Evolutionary conservation across 768 basidiomycete species (phyloP).

Genomic region (Kwoniella mangroviensis): DNA sequence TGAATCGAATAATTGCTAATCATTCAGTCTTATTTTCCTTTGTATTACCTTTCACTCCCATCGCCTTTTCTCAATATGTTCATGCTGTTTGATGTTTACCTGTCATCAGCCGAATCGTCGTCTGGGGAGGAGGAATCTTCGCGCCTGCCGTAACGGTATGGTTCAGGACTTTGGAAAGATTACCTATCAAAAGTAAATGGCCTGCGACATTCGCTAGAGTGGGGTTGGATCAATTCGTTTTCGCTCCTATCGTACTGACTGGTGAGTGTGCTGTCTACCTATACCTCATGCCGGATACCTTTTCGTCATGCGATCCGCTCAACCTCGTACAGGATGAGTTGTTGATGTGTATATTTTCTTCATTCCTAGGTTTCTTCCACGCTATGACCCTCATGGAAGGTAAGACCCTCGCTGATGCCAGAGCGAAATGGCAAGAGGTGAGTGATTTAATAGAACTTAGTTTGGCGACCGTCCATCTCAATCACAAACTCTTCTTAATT

Average conservation of each 20-base stretch:
- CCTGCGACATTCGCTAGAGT: constrained; percentile 61
- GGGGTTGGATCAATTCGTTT: constrained; percentile 76
- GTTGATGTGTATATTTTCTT: neutral
- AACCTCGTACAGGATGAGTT: too few species aligned
- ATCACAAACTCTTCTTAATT: too few species aligned
- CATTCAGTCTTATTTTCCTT: too few species aligned
- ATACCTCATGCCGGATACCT: neutral
- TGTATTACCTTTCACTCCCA: neutral
- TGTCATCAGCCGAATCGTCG: constrained; percentile 45
- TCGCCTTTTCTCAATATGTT: neutral
- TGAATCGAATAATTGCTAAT: too few species aligned
- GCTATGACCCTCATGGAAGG: constrained; percentile 82
- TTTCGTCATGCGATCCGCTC: neutral
- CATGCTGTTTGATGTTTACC: neutral
- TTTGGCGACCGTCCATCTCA: too few species aligned
- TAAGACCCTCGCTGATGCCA: constrained; percentile 65
- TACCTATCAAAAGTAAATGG: constrained; percentile 64
- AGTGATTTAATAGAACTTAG: too few species aligned
- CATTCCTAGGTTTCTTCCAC: constrained; percentile 65
- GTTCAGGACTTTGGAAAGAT: constrained; percentile 73
- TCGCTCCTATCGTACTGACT: constrained; percentile 70
- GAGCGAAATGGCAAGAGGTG: constrained; percentile 60
- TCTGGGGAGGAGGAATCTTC: constrained; percentile 77
- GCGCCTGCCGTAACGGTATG: constrained; percentile 82
- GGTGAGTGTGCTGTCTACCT: constrained; percentile 33